These are phyloP conservation scores for Rubia peregrina DNA, from an alignment of 305 asterid species.

Conservation along the genomic window DNA sequence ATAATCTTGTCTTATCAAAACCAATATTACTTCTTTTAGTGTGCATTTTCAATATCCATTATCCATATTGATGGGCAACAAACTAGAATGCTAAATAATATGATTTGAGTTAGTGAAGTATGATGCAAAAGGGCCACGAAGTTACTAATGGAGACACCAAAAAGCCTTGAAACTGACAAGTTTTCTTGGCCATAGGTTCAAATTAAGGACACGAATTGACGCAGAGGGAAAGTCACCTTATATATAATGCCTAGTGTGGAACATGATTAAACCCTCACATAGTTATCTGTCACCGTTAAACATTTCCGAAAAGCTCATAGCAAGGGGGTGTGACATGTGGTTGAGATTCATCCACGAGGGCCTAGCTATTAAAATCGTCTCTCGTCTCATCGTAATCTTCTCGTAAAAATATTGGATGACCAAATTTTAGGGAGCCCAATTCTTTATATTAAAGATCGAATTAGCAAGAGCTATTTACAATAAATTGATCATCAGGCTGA, in stretches of 20 bases:
- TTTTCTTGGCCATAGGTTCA: conserved; percentile 22
- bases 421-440: too few relatives aligned
- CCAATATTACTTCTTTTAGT: background rate
- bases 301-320: background rate
- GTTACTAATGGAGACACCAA: conserved; percentile 23
- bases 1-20: background rate
- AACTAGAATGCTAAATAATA: background rate
- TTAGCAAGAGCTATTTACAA: too few relatives aligned
- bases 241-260: background rate
- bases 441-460: too few relatives aligned
- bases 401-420: too few relatives aligned
- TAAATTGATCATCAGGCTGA: too few relatives aligned
- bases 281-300: background rate
- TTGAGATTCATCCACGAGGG: background rate
- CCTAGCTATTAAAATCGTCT: too few relatives aligned
- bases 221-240: conserved; percentile 9
- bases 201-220: conserved; percentile 18
- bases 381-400: too few relatives aligned
- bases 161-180: conserved; percentile 21
- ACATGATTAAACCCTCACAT: background rate
- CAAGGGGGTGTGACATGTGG: conserved; percentile 10
- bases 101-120: conserved; percentile 17
- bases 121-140: conserved; percentile 16
- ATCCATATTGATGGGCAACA: conserved; percentile 2
- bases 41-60: too few relatives aligned